Evolutionary conservation across 495 filamentous ascomycete genomes (phyloP), one percentile per base, ranked within the genome.

Genomic region (Wilcoxina mikolae): DNA sequence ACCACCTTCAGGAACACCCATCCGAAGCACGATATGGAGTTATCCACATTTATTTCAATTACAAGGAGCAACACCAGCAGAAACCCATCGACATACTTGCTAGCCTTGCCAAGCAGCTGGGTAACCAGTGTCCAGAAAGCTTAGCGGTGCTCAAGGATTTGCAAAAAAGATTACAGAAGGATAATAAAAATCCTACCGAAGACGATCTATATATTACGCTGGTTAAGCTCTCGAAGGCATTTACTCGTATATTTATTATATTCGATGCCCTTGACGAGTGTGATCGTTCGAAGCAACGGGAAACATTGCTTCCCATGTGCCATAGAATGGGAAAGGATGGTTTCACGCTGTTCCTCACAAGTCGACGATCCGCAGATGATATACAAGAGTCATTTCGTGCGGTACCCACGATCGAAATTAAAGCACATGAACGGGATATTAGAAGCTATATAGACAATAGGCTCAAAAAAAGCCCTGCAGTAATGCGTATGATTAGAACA

Each of bases 181-280:
- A 35, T 5, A 35, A 35, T 5, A 28, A 23, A 11, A 50, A 11
- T 9, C 39, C 29, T 23, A 29, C 56, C 25, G 25, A 50, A 1
- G 44, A 51, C 12, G 45, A 56, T 3, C 15, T 44, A 17, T 58
- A 56, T 35, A 27, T 1, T n/a, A 27, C 54, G 25, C 17, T 51
- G 20, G 3, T 33, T 33, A 17, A 15, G n/a, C 24, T 12, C 4
- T 7, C 9, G 11, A 22, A n/a, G 11, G 25, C 25, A 12, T 41
- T 51, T 18, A 20, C 53, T 35, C 28, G 39, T 5, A 33, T 27
- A 15, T 59, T 60, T 46, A 25, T 60, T 4, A 18, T 60, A 17
- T 59, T 60, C 4, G 58, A 60, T 55, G 58, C 56, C 9, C 23
- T 60, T 18, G 58, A 60, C 12, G 58, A 60, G 18, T 60, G 57